Conservation (phyloP, 441 rosid genomes). For the Eruca vesicaria region DNA sequence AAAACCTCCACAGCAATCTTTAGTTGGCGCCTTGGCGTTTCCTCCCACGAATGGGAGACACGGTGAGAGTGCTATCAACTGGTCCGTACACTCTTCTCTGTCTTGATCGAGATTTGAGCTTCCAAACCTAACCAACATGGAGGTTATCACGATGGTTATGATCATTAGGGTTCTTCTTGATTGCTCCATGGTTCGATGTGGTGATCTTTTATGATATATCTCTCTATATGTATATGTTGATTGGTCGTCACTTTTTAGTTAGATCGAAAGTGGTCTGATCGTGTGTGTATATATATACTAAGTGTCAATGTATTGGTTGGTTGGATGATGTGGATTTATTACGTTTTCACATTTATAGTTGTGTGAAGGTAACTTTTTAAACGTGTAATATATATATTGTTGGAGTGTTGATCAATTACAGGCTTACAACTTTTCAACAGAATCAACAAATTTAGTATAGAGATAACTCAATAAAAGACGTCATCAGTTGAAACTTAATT, state of each 20-base stretch:
- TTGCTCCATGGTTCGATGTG: slow-evolving; percentile 17
- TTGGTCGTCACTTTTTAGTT: slow-evolving; percentile 5
- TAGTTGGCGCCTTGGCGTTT: slow-evolving; percentile 53
- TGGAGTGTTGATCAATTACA: background rate
- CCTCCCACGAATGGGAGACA: slow-evolving; percentile 80
- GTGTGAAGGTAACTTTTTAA: background rate
- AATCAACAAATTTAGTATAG: background rate
- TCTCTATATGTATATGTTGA: background rate
- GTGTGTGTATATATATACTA: background rate
- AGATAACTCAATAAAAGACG: background rate
- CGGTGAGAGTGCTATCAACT: slow-evolving; percentile 50
- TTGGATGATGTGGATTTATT: slow-evolving; percentile 28
- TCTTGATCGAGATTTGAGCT: slow-evolving; percentile 56
- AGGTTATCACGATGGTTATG: slow-evolving; percentile 15
- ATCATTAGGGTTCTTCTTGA: slow-evolving; percentile 3
- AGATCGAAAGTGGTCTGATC: background rate
- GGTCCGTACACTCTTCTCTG: slow-evolving; percentile 57
- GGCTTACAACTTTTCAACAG: background rate
- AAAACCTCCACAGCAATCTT: slow-evolving; percentile 77
- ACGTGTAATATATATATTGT: background rate
- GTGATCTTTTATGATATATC: background rate
- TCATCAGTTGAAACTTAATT: background rate
- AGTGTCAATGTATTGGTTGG: slow-evolving; percentile 18
- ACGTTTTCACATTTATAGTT: slow-evolving; percentile 10
- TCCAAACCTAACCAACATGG: slow-evolving; percentile 35